These are phyloP conservation scores for Pythium aphanidermatum DNA, from an alignment of 352 stramenopile genomes.

Conservation along the genomic window DNA sequence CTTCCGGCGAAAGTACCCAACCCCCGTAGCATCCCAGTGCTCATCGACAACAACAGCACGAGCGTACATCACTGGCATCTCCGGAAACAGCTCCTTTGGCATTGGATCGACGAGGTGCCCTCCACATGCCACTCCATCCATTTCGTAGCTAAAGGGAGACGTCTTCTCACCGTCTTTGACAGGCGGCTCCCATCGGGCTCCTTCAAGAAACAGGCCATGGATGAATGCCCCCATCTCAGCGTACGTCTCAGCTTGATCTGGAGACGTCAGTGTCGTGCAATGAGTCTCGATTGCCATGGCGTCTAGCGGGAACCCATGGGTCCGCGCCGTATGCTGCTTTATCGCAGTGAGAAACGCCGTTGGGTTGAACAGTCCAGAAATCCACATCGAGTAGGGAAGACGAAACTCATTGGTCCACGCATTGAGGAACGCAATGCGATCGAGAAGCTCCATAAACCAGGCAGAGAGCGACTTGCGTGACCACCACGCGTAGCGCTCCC, in stretches of 20 bases:
- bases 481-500: slow-evolving; percentile 78
- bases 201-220: slow-evolving; percentile 94
- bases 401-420: slow-evolving; percentile 66
- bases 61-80: slow-evolving; percentile 90
- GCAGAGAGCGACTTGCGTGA: slow-evolving; percentile 70
- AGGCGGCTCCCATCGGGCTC: slow-evolving; percentile 83
- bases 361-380: slow-evolving; percentile 78
- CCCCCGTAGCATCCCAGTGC: slow-evolving; percentile 91
- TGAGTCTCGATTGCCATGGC: slow-evolving; percentile 95
- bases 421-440: slow-evolving; percentile 56
- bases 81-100: slow-evolving; percentile 91
- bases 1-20: slow-evolving; percentile 91
- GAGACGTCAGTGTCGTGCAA: slow-evolving; percentile 66
- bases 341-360: slow-evolving; percentile 82
- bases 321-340: slow-evolving; percentile 83
- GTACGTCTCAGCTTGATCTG: slow-evolving; percentile 61
- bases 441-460: slow-evolving; percentile 82
- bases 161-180: slow-evolving; percentile 73
- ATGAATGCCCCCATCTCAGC: slow-evolving; percentile 88
- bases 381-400: slow-evolving; percentile 76
- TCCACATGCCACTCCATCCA: slow-evolving; percentile 82
- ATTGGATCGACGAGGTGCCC: slow-evolving; percentile 85
- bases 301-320: slow-evolving; percentile 84
- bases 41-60: slow-evolving; percentile 89
- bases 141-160: slow-evolving; percentile 73